These are phyloP conservation scores for Psilocybe cubensis DNA, from an alignment of 768 basidiomycete species.

Conservation along the genomic window DNA sequence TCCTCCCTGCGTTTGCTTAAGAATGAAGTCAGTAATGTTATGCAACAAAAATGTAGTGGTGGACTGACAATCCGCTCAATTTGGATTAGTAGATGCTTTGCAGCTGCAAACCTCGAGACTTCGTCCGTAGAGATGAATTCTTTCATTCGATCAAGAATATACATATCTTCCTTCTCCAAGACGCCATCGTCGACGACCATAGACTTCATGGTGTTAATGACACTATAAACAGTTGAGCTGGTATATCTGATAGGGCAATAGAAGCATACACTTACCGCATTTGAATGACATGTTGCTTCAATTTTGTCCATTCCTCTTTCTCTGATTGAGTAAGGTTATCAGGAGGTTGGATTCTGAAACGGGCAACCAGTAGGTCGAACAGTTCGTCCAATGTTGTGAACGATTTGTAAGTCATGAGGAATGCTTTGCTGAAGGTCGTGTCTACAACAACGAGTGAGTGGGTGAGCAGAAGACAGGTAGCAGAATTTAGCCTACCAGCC, in stretches of 20 bases:
- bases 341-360: constrained; percentile 82
- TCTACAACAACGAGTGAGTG: constrained; percentile 44
- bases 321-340: constrained; percentile 63
- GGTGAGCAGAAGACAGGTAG: neutral
- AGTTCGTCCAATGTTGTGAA: constrained; percentile 86
- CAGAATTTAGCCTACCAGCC: constrained; percentile 57
- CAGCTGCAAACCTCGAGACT: constrained; percentile 65
- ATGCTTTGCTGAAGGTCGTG: constrained; percentile 81
- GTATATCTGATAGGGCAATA: neutral
- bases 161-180: constrained; percentile 84
- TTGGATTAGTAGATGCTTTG: constrained; percentile 72
- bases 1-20: constrained; percentile 57
- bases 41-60: constrained; percentile 2
- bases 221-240: constrained; percentile 45
- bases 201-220: constrained; percentile 87
- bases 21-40: constrained; percentile 1
- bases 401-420: constrained; percentile 95
- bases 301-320: constrained; percentile 75
- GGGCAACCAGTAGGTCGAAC: constrained; percentile 77
- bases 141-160: constrained; percentile 81
- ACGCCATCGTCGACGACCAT: constrained; percentile 87
- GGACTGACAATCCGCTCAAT: constrained; percentile 80
- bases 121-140: constrained; percentile 74
- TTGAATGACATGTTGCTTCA: constrained; percentile 88
- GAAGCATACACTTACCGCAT: constrained; percentile 64